Evolutionary conservation across 371 early-diverging fungal genomes (phyloP), one percentile per base, ranked within the genome.

Genomic region (Mucor sp.): DNA sequence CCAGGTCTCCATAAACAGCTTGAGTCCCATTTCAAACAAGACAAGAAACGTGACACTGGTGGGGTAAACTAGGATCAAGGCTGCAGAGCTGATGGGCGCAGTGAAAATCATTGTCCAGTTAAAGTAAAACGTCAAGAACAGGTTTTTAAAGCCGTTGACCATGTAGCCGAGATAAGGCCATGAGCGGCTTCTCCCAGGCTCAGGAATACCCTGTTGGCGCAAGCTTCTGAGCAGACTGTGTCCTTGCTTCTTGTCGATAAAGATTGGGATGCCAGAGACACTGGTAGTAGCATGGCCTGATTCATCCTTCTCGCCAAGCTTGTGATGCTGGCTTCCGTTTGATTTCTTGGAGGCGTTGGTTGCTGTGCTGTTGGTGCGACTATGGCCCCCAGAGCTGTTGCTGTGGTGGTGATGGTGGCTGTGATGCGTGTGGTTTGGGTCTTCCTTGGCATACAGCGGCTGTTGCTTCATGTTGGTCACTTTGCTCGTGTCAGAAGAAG

Each of bases 121-220:
- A 66, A 80, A 80, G 30, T 78, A 69, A 55, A 80, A 68, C 0
- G 78, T 77, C 17, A 80, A 53, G 19, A 69, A 62, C 12, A 73
- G 17, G 28, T 66, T 66, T 14, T 66, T 66, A 43, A 66, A 63
- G 3, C 66, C 56, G 21, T 71, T 71, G 11, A 67, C 21, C 71
- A 71, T 71, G 57, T 71, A 71, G 27, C 67, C 63, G 9, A 66
- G 39, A 28, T 71, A 71, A 1, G 71, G 71, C 67, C 71, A 66
- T 7, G 41, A 35, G 1, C 44, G 44, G 21, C 48, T 56, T 56
- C 69, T 30, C 4, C 65, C 69, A 33, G 69, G 69, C 28, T 68
- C 69, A 5, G 69, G 69, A 1, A 63, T 8, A 21, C 69, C 66
- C 21, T 65, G 27, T 7, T 65, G 58, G 6, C 39, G 58, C 33